Base-by-base conservation (phyloP, 2,329 filamentous ascomycete genomes). In the Aureobasidium sp. region DNA sequence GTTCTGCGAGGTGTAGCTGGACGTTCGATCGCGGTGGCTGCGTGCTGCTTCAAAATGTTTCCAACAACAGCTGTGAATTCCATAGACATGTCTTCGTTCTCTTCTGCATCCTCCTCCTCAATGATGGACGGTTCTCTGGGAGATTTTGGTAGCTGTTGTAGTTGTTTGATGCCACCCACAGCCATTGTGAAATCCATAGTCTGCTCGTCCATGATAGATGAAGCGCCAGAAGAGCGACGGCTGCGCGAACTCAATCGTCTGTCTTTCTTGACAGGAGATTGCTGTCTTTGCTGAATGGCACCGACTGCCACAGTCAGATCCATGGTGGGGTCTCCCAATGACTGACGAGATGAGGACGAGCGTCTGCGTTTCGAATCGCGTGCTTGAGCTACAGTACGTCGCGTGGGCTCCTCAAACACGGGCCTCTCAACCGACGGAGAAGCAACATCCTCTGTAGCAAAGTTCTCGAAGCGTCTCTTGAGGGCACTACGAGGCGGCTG, bases 111-210 rank as follows among this genome's bases (percentile, higher is more conserved):
- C 54, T 71, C 67, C 68, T 66, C 68, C 66, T 65, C 61, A n/a
- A 60, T n/a, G 35, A 60, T 40, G 9, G 64, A 45, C 2, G 29
- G 31, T 37, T 62, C 52, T 15, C 40, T 33, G 11, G 50, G 39
- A 22, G 49, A 52, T 14, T 33, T 31, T 0, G 52, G 35, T 7
- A 35, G 29, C 15, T 50, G 29, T 15, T 50, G 39, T 24, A 24
- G 24, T 24, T 62, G 39, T 15, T 39, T 67, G 59, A 73, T 70
- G 39, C 77, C 75, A 31, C 82, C 82, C 47, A 83, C 73, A 35
- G 80, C 78, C 64, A 76, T 77, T 1, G 82, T 85, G 52, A 85
- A 77, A 49, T 85, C 82, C 81, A 83, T 80, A 35, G 77, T 81
- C 64, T 77, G 76, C 62, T 82, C 79, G 15, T 76, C 77, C 24